Evolutionary conservation across 2,329 filamentous ascomycete species (phyloP).

Genomic region (Aspergillus nomiae): DNA sequence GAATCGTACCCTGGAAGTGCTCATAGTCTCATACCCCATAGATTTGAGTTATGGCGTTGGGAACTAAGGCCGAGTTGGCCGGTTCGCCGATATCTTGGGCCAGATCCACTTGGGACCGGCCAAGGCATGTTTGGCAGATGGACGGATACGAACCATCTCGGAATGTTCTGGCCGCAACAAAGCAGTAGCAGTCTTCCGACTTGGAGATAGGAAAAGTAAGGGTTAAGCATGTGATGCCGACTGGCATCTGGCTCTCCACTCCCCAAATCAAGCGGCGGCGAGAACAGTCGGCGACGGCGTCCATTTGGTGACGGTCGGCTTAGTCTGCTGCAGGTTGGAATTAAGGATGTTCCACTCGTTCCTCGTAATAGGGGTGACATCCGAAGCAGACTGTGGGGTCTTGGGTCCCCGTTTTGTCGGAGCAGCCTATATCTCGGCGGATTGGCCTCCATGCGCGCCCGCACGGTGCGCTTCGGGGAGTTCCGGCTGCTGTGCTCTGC

Average conservation of each 20-base stretch:
- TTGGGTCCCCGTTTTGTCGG: conserved; percentile 35
- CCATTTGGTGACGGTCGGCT: conserved; percentile 40
- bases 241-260: not conserved
- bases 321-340: conserved; percentile 31
- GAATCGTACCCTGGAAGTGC: not conserved
- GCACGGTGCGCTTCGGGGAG: conserved; percentile 26
- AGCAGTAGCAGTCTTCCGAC: not conserved
- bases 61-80: conserved; percentile 6
- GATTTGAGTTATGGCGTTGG: not conserved
- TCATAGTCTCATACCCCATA: not conserved
- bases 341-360: conserved; percentile 46
- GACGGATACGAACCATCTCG: not conserved
- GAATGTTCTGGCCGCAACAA: not conserved
- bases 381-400: conserved; percentile 45
- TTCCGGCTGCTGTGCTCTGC: conserved; percentile 15
- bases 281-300: conserved; percentile 37
- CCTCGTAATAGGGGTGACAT: conserved; percentile 46
- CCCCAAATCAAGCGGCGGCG: conserved; percentile 27
- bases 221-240: not conserved
- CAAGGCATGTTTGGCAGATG: not conserved
- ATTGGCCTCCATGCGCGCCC: conserved; percentile 24
- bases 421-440: conserved; percentile 20
- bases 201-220: too few species aligned
- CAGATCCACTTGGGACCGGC: conserved; percentile 2
- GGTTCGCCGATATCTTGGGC: conserved; percentile 6